These are phyloP conservation scores for Glycine soja DNA, from an alignment of 306 rosid genomes.

Conservation along the genomic window DNA sequence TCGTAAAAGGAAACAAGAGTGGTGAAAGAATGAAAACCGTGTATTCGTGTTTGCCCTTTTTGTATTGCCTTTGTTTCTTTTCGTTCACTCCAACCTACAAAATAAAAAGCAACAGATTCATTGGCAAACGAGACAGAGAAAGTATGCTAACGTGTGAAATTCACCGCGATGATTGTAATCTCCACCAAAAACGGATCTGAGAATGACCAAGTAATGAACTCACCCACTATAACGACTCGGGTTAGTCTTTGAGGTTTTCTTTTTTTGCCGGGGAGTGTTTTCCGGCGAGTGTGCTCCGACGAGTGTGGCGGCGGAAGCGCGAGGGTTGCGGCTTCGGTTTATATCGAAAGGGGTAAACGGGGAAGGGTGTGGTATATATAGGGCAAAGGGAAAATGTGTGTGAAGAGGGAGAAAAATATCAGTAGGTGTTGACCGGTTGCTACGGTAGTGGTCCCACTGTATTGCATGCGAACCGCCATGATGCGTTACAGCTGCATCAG, in stretches of 20 bases:
- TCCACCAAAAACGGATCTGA: conserved; percentile 50
- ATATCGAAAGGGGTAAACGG: background rate
- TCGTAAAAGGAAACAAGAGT: background rate
- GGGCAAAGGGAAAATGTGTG: background rate
- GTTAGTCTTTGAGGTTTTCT: background rate
- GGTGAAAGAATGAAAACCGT: background rate
- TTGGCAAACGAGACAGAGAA: background rate
- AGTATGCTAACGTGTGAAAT: too few relatives aligned
- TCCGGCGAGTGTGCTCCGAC: conserved; percentile 24
- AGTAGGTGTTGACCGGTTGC: conserved; percentile 39
- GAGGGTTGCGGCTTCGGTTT: conserved; percentile 39
- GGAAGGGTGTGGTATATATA: conserved; percentile 32
- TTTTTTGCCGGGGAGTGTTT: background rate
- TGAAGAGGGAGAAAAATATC: conserved; percentile 37
- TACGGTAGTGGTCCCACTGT: conserved; percentile 30
- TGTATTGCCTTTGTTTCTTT: conserved; percentile 24
- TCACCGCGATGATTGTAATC: conserved; percentile 27
- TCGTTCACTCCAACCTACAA: conserved; percentile 44
- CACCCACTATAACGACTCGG: conserved; percentile 1
- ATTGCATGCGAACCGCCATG: conserved; percentile 18
- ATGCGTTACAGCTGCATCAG: conserved; percentile 42
- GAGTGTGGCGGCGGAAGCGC: background rate
- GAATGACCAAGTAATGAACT: background rate
- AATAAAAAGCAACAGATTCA: conserved; percentile 26
- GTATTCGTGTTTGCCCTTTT: background rate